Conservation (phyloP, 1,284 basidiomycete species). For the Melampsora americana region DNA sequence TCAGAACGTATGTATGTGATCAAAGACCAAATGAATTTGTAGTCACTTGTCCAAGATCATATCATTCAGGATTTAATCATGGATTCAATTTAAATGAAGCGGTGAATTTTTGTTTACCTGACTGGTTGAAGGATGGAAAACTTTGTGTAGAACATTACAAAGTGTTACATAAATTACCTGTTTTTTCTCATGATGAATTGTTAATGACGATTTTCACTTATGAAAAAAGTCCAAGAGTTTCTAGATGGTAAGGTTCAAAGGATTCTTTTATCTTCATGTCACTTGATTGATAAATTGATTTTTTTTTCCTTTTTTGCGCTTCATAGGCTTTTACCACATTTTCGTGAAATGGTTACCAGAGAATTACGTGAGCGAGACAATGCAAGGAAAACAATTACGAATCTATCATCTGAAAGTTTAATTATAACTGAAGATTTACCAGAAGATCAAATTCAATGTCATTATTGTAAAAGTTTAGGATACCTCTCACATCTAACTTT, state of each 20-base stretch:
- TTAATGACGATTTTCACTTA: conserved; percentile 91
- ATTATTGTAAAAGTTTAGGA: conserved; percentile 87
- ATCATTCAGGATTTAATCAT: conserved; percentile 98
- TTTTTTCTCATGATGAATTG: conserved; percentile 97
- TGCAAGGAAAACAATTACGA: conserved; percentile 44
- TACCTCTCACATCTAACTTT: conserved; percentile 69
- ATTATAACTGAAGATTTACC: conserved; percentile 74
- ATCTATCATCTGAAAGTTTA: conserved; percentile 63
- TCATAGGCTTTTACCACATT: conserved; percentile 64
- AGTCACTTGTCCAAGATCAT: conserved; percentile 88
- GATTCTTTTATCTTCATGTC: background rate
- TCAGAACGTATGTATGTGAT: conserved; percentile 90
- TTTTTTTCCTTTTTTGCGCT: background rate
- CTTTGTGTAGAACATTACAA: conserved; percentile 82
- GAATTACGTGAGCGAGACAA: conserved; percentile 69
- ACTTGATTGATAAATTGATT: background rate
- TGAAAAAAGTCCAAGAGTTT: conserved; percentile 86
- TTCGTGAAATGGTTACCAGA: conserved; percentile 82
- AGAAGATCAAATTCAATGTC: conserved; percentile 86
- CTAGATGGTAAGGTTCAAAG: conserved; percentile 64
- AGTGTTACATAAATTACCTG: conserved; percentile 83
- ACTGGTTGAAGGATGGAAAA: conserved; percentile 84
- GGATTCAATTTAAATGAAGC: conserved; percentile 98
- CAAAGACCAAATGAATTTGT: conserved; percentile 98
- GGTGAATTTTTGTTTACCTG: conserved; percentile 95